Percentiles rank a stretch among this genome's conserved stretches.
phyloP scores from a whole-genome alignment of 169 alveolate genomes.

The Besnoitia besnoiti region DNA sequence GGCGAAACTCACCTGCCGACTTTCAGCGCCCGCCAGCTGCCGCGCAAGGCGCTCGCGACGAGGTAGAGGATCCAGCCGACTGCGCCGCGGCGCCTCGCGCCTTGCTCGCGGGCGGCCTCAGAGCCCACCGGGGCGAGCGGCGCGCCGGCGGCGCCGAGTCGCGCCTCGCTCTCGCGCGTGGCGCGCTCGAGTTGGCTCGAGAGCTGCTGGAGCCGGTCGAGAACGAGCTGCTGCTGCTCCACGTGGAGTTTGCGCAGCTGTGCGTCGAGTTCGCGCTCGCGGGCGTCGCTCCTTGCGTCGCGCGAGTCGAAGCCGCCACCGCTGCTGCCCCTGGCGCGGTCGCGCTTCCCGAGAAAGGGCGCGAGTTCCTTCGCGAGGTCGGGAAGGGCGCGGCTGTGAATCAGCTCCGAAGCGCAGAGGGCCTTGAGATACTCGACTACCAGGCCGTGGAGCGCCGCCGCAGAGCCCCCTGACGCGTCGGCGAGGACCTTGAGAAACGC shows the following conservation, averaged over 20 bases:
- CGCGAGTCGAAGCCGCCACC: neutral
- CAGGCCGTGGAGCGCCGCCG: neutral
- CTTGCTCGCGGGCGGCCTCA: neutral
- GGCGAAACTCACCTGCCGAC: neutral
- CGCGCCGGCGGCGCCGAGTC: neutral
- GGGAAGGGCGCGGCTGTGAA: neutral
- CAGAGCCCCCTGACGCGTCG: neutral
- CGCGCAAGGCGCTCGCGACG: neutral
- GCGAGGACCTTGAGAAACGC: neutral
- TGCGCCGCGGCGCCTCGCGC: neutral
- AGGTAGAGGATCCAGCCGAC: neutral
- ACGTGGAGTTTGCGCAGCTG: neutral
- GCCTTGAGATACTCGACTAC: constrained; percentile 5
- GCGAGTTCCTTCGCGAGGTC: neutral
- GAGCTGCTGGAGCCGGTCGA: neutral
- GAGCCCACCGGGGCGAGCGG: neutral
- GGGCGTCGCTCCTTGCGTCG: neutral
- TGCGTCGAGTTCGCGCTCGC: neutral
- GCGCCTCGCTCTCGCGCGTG: neutral
- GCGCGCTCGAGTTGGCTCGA: neutral
- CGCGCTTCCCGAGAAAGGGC: neutral
- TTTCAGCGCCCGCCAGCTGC: neutral
- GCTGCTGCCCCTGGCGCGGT: neutral
- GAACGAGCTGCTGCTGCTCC: neutral
- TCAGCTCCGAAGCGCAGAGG: neutral